Conservation (phyloP, 768 basidiomycete species). For the Tulasnella sp. region DNA sequence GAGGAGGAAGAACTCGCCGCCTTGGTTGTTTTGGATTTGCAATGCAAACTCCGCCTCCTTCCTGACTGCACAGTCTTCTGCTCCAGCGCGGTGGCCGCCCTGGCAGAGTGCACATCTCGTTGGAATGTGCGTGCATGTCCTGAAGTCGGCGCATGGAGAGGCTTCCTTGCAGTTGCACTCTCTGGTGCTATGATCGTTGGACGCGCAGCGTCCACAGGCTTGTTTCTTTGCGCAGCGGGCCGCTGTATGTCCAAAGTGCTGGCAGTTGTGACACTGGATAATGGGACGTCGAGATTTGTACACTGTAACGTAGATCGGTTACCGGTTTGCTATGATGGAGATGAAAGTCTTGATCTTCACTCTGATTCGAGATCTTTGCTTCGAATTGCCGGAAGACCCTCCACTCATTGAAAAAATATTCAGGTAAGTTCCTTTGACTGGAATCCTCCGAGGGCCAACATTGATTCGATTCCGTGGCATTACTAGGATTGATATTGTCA, state of each 20-base stretch:
- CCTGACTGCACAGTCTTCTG: neutral
- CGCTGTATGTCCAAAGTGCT: slow-evolving; percentile 16
- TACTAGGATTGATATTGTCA: neutral
- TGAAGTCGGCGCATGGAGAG: neutral
- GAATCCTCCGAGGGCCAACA: neutral
- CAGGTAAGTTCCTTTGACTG: neutral
- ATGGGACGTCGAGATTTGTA: slow-evolving; percentile 13
- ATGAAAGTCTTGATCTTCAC: slow-evolving; percentile 43
- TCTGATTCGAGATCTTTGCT: slow-evolving; percentile 45
- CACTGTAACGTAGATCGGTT: slow-evolving; percentile 1
- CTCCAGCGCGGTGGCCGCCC: slow-evolving; percentile 6
- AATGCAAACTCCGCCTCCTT: neutral
- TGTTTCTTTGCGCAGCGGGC: slow-evolving; percentile 3
- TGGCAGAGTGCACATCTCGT: slow-evolving; percentile 10
- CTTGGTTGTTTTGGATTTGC: neutral
- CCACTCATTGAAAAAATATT: neutral
- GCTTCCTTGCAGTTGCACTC: neutral
- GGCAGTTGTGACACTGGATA: slow-evolving; percentile 20
- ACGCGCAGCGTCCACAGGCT: neutral
- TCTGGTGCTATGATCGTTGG: neutral
- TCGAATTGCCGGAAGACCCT: slow-evolving; percentile 36
- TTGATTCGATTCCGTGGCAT: neutral
- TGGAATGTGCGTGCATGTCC: neutral
- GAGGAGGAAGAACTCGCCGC: neutral
- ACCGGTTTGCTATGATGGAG: slow-evolving; percentile 13